Base-by-base conservation (phyloP, 306 rosid species). In the Cucurbita moschata region DNA sequence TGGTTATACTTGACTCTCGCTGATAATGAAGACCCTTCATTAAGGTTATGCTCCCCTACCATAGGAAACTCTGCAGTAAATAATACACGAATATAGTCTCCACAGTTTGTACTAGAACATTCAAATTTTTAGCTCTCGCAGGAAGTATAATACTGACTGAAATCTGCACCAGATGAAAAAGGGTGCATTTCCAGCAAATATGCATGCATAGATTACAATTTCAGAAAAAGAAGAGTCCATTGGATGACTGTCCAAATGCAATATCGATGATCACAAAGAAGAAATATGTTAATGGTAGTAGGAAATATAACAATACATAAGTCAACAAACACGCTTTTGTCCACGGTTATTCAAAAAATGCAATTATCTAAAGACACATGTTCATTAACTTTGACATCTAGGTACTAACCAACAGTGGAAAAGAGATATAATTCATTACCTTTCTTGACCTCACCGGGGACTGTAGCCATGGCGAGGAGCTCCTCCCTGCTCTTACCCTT, bases 401-500 rank as follows among this genome's bases (percentile, higher is more conserved):
- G 35, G 35, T 30, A 30, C 35, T 30, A 30, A 30, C 35, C 35
- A 30, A 30, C 35, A 30, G 35, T 30, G 35, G 35, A 0, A 30
- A 30, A 30, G 35, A 30, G 35, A 30, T 30, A 30, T 30, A 30
- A 30, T 30, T 30, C 35, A 62, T 76, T 69, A 88, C 98, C 96
- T 77, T 79, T 85, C 65, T 83, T 88, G 77, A 79, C 81, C 74
- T 84, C 89, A 73, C 72, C 65, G 43, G 74, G 78, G 65, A 72
- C 86, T 82, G 83, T 84, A 51, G 81, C 85, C 89, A 88, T 83
- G 75, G 88, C 85, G 80, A 89, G 90, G 68, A 92, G 91, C 80
- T 92, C 98, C 35, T 85, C 92, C 83, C 68, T 84, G 81, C 86
- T 87, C 87, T 88, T 92, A 79, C 96, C 96, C 96, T 81, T 81